Percentiles rank a stretch among this genome's conserved stretches.
Conservation (phyloP, 306 rosid genomes). For the Mucuna pruriens region DNA sequence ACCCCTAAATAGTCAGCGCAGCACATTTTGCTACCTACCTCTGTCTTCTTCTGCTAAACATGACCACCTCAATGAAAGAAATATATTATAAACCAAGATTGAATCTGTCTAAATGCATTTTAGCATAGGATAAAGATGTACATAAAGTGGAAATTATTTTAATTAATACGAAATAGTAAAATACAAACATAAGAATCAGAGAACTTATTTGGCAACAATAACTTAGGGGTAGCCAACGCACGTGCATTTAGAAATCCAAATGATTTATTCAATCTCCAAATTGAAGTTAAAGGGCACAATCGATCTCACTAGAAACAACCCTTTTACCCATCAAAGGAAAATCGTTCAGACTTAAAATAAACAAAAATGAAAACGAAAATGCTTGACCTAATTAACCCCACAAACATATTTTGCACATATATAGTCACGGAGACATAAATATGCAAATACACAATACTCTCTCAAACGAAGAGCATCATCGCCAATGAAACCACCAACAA, state of each 20-base stretch:
- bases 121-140: too few species aligned
- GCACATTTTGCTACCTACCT: too few species aligned
- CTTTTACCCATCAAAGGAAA: neutral
- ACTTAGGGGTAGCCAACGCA: neutral
- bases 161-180: neutral
- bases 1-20: too few species aligned
- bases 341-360: neutral
- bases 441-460: neutral
- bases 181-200: neutral
- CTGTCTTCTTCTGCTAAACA: too few species aligned
- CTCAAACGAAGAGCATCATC: neutral
- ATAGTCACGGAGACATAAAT: neutral
- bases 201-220: neutral
- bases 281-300: neutral
- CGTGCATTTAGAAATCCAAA: neutral
- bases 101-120: too few species aligned
- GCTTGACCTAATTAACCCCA: neutral
- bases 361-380: neutral
- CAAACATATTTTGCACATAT: neutral
- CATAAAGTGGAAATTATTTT: neutral
- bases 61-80: too few species aligned
- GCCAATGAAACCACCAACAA: constrained; percentile 33
- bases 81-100: too few species aligned
- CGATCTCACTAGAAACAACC: neutral
- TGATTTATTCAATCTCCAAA: neutral